Percentiles rank a stretch among this genome's conserved stretches.
phyloP scores from a whole-genome alignment of 768 basidiomycete genomes.

The Pulveroboletus ravenelii region DNA sequence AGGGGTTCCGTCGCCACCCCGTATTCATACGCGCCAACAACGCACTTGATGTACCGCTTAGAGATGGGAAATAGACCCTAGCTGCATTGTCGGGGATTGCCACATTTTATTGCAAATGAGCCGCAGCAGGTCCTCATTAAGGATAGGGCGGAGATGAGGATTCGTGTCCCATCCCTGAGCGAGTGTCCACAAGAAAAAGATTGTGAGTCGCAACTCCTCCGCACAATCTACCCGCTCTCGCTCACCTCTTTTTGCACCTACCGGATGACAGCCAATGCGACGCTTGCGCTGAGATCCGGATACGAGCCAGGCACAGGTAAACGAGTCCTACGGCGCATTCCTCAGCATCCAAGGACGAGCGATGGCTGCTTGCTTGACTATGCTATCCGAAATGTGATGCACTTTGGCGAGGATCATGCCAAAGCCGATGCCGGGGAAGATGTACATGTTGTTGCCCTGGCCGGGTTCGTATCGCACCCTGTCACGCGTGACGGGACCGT shows the following conservation, averaged over 20 bases:
- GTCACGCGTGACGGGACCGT: constrained; percentile 46
- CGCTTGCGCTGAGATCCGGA: constrained; percentile 62
- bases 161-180: constrained; percentile 40
- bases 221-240: not conserved
- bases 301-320: constrained; percentile 64
- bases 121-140: constrained; percentile 43
- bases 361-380: constrained; percentile 65
- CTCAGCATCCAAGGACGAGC: constrained; percentile 53
- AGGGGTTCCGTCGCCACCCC: not conserved
- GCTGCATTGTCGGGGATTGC: constrained; percentile 33
- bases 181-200: not conserved
- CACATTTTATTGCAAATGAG: constrained; percentile 56
- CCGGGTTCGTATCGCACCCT: constrained; percentile 55
- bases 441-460: constrained; percentile 81
- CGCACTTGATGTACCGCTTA: constrained; percentile 6
- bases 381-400: constrained; percentile 55
- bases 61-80: constrained; percentile 9
- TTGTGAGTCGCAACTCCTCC: not conserved
- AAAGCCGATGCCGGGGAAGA: constrained; percentile 59
- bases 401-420: constrained; percentile 58
- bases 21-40: not conserved
- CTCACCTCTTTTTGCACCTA: constrained; percentile 61
- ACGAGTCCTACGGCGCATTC: constrained; percentile 54
- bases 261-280: constrained; percentile 60
- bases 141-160: constrained; percentile 41